phyloP scores from a whole-genome alignment of 306 rosid species.

The Vachellia collinsii region DNA sequence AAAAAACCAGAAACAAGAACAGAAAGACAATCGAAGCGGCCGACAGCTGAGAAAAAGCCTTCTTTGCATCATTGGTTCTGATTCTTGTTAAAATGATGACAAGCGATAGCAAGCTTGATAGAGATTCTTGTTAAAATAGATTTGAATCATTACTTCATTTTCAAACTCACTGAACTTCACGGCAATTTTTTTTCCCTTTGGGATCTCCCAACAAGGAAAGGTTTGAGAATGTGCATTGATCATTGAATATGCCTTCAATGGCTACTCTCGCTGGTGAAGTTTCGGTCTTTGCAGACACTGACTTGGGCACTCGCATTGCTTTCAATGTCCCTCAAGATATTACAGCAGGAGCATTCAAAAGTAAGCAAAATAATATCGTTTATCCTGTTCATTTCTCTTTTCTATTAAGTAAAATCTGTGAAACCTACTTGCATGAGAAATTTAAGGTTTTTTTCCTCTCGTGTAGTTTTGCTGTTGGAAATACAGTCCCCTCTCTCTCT shows the following conservation, averaged over 20 bases:
- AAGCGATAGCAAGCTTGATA: background rate
- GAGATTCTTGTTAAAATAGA: background rate
- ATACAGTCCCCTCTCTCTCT: background rate
- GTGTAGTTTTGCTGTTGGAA: background rate
- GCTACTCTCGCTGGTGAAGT: conserved; percentile 41
- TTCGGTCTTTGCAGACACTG: conserved; percentile 67
- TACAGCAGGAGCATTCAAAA: too few species aligned
- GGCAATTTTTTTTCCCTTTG: too few species aligned
- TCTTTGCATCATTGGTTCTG: background rate
- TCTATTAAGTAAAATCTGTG: too few species aligned
- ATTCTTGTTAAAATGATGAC: background rate
- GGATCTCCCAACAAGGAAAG: background rate
- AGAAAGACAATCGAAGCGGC: background rate
- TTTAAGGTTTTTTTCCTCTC: too few species aligned
- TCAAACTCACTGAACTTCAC: background rate
- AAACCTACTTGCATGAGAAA: background rate
- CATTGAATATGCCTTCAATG: background rate
- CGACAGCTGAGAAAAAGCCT: background rate
- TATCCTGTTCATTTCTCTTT: too few species aligned
- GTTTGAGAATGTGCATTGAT: background rate
- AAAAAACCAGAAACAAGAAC: too few species aligned
- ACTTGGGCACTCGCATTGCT: conserved; percentile 73
- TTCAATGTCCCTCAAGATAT: conserved; percentile 47
- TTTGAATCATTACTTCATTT: background rate
- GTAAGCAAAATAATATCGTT: too few species aligned